Conservation (phyloP, 192 early-diverging fungal genomes). For the Coemansia sp. region DNA sequence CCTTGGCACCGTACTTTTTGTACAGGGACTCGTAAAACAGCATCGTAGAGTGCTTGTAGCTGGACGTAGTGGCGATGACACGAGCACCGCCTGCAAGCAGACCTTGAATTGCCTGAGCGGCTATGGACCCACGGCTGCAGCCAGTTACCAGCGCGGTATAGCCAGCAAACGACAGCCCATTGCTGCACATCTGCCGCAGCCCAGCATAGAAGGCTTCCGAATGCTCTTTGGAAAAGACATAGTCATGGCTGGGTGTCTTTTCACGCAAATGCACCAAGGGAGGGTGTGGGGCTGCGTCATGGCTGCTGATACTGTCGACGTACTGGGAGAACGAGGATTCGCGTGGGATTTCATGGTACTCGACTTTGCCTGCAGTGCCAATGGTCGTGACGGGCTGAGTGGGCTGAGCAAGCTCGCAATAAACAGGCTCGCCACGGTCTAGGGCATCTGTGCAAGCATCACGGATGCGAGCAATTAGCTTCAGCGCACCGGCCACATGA, state of each 20-base stretch:
- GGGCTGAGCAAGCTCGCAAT: conserved; percentile 80
- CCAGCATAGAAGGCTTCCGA: conserved; percentile 42
- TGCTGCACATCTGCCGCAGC: conserved; percentile 59
- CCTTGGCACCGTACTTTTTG: too few species aligned
- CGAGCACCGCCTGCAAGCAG: conserved; percentile 66
- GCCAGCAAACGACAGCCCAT: conserved; percentile 77
- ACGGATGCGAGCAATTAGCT: conserved; percentile 59
- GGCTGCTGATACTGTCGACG: conserved; percentile 66
- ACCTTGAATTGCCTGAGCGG: conserved; percentile 75
- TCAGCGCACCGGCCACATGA: conserved; percentile 8
- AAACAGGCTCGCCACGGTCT: conserved; percentile 52
- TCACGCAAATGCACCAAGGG: conserved; percentile 44
- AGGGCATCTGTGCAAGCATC: conserved; percentile 60
- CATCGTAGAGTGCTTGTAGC: conserved; percentile 78
- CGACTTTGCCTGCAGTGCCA: conserved; percentile 66
- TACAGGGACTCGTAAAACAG: conserved; percentile 18
- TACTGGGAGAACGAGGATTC: conserved; percentile 80
- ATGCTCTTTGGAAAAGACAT: conserved; percentile 14
- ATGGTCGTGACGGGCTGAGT: conserved; percentile 74
- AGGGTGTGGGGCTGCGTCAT: conserved; percentile 47
- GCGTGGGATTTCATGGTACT: conserved; percentile 75
- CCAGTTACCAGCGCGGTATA: conserved; percentile 85
- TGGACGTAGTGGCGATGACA: conserved; percentile 83
- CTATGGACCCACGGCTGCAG: conserved; percentile 87
- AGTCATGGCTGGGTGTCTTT: conserved; percentile 13